Percentiles rank a stretch among this genome's conserved stretches.
Conservation (phyloP, 495 filamentous ascomycete genomes). For the Aspergillus biplanus region DNA sequence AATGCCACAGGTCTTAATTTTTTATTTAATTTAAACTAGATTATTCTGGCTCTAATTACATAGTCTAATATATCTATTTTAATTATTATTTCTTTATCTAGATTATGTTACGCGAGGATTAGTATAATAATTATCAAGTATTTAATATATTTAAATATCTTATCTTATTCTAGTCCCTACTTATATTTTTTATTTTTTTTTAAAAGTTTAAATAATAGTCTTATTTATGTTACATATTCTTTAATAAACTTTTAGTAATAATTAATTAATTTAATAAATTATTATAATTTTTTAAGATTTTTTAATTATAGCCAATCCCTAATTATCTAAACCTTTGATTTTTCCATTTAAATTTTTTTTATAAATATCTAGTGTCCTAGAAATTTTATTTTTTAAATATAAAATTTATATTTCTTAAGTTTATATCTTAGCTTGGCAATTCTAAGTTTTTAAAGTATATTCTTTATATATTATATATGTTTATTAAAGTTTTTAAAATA, state of each 20-base stretch:
- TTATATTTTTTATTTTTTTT: not conserved
- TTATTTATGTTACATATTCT: not conserved
- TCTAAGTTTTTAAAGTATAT: not conserved
- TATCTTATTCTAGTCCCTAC: not conserved
- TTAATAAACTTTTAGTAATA: constrained; percentile 1
- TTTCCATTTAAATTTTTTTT: no score
- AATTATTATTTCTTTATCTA: not conserved
- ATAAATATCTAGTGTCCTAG: not conserved
- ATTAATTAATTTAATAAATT: not conserved
- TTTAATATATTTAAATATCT: not conserved
- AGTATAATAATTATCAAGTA: not conserved
- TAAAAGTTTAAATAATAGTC: not conserved
- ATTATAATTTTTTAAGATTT: no score
- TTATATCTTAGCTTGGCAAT: not conserved
- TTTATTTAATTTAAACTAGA: not conserved
- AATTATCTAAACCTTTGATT: no score
- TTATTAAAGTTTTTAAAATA: not conserved
- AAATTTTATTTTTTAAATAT: constrained; percentile 1
- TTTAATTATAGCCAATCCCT: no score
- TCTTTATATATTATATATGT: not conserved
- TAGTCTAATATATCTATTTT: not conserved
- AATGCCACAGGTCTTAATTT: not conserved
- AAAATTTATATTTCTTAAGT: not conserved
- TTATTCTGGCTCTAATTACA: not conserved
- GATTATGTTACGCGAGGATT: not conserved